Conservation (phyloP, 345 rosid genomes). For the Camelina neglecta region DNA sequence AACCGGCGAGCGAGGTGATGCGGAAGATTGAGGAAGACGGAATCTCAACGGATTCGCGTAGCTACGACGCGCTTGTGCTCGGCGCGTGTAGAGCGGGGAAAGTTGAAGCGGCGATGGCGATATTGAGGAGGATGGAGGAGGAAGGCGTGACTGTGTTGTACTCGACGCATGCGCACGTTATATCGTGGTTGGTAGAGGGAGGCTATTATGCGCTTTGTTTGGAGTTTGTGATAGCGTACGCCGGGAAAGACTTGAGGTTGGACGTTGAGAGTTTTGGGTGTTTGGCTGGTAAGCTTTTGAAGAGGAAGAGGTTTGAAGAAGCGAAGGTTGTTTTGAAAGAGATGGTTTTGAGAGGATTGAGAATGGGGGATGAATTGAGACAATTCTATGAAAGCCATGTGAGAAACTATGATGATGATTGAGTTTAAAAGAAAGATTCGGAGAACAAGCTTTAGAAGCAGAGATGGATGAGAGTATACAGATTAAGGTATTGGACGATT, state of each 20-base stretch:
- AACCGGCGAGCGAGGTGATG: constrained; percentile 47
- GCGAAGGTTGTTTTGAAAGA: constrained; percentile 55
- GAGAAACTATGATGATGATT: neutral
- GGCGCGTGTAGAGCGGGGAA: constrained; percentile 62
- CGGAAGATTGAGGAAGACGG: constrained; percentile 55
- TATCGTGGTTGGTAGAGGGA: constrained; percentile 43
- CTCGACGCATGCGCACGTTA: constrained; percentile 59
- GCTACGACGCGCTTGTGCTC: constrained; percentile 67
- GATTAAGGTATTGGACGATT: neutral
- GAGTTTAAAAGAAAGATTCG: neutral
- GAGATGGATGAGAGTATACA: neutral
- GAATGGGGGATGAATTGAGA: constrained; percentile 41
- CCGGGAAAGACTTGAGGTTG: constrained; percentile 52
- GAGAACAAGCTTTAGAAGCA: neutral
- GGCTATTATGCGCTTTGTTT: constrained; percentile 53
- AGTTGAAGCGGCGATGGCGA: constrained; percentile 58
- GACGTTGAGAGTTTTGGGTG: constrained; percentile 56
- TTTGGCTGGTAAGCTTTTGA: constrained; percentile 53
- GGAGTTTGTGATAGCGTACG: constrained; percentile 54
- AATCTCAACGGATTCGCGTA: constrained; percentile 50
- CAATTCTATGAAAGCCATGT: constrained; percentile 6
- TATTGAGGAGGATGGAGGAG: constrained; percentile 66
- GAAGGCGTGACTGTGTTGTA: constrained; percentile 50
- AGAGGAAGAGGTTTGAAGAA: constrained; percentile 39
- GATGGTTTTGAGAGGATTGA: constrained; percentile 49